phyloP scores from a whole-genome alignment of 768 basidiomycete genomes.

The Coprinellus micaceus region DNA sequence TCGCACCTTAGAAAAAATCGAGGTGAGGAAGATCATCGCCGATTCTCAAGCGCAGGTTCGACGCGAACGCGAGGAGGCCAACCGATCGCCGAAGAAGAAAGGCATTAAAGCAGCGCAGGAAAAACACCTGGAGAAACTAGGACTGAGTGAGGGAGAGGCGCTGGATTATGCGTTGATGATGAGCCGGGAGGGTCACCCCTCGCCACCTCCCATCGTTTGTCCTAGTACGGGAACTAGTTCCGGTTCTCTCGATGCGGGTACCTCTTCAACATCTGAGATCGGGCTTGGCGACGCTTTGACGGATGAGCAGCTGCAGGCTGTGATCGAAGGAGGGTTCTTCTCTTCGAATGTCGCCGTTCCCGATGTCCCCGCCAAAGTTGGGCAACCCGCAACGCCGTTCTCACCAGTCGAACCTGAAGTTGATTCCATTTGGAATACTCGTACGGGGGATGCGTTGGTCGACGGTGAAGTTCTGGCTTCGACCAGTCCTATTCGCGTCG shows the following conservation, averaged over 20 bases:
- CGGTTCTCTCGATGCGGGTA: too few species aligned
- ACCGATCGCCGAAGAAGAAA: constrained; percentile 48
- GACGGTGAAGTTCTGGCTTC: too few species aligned
- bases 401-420: too few species aligned
- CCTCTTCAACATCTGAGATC: background rate
- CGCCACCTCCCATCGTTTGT: constrained; percentile 15
- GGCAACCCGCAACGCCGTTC: too few species aligned
- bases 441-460: too few species aligned
- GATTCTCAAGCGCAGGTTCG: constrained; percentile 39
- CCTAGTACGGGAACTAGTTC: too few species aligned
- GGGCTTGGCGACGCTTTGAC: constrained; percentile 1
- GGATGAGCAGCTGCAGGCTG: constrained; percentile 9
- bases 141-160: constrained; percentile 70
- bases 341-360: background rate
- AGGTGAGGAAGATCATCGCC: constrained; percentile 57
- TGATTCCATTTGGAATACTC: too few species aligned
- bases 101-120: constrained; percentile 34
- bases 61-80: background rate
- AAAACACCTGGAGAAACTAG: constrained; percentile 57
- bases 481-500: background rate
- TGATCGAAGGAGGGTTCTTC: background rate
- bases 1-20: constrained; percentile 49
- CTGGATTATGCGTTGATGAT: constrained; percentile 82
- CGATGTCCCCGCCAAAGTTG: too few species aligned
- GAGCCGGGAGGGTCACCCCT: constrained; percentile 67